These are phyloP conservation scores for Saccharomycopsis sp. DNA, from an alignment of 805 yeast genomes.

Conservation along the genomic window DNA sequence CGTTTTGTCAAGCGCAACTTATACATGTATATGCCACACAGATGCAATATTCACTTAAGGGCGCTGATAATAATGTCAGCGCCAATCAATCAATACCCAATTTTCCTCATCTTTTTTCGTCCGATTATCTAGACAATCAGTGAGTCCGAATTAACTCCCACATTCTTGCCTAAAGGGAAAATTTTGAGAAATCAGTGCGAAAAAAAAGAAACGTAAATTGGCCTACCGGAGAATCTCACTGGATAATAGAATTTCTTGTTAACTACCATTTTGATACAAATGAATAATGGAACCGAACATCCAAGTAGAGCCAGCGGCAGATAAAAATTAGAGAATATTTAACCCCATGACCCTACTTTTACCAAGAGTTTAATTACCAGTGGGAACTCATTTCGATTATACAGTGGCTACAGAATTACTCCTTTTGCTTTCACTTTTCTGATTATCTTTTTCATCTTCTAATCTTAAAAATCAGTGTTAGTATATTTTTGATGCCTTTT, in stretches of 20 bases:
- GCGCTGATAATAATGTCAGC: not conserved
- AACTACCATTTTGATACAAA: not conserved
- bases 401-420: not conserved
- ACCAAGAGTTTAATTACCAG: not conserved
- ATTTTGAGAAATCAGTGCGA: not conserved
- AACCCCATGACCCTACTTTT: not conserved
- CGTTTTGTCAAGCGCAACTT: not conserved
- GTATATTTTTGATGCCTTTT: not conserved
- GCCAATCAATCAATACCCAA: not conserved
- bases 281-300: not conserved
- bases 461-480: not conserved
- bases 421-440: not conserved
- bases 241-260: not conserved
- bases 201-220: not conserved
- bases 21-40: not conserved
- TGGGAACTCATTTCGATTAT: not conserved
- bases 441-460: not conserved
- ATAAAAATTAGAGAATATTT: not conserved
- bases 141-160: not conserved
- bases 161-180: not conserved
- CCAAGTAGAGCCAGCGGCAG: not conserved
- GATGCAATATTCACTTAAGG: not conserved
- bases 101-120: not conserved
- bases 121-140: not conserved
- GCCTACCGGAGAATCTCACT: not conserved